Evolutionary conservation across 23 red algal species (phyloP).

Genomic region (Chondrus crispus): DNA sequence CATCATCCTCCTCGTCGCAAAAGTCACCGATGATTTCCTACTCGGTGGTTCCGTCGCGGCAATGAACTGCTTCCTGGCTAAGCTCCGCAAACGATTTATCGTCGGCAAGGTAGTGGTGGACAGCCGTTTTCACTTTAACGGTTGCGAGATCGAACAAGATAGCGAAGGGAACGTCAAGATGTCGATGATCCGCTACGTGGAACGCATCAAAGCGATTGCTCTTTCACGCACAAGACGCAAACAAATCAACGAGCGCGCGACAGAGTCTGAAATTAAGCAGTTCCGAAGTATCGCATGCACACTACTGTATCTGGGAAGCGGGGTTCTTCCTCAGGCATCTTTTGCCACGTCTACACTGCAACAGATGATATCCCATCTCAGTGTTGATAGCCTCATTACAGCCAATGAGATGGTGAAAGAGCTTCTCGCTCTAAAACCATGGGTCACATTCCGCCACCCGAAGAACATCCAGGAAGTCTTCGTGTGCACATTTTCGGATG

Average conservation of each 20-base stretch:
- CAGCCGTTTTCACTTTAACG: not conserved
- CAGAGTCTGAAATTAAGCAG: not conserved
- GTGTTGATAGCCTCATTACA: not conserved
- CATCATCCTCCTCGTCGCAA: not conserved
- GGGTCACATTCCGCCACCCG: not conserved
- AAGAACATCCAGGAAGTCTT: not conserved
- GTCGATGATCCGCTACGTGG: not conserved
- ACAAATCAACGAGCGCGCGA: not conserved
- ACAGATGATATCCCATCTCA: not conserved
- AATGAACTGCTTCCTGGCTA: not conserved
- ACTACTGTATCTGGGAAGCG: slow-evolving; percentile 1
- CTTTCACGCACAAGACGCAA: not conserved
- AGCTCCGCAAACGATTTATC: not conserved
- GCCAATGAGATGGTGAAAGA: not conserved
- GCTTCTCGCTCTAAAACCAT: not conserved
- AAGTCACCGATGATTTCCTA: not conserved
- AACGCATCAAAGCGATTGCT: not conserved
- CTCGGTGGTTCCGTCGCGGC: not conserved
- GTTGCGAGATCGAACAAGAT: not conserved
- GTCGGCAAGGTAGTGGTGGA: not conserved
- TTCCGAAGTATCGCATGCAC: not conserved
- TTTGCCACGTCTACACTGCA: not conserved
- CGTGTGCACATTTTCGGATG: not conserved
- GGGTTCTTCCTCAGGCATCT: not conserved
- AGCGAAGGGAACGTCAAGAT: not conserved